A percentile compares a stretch with the other conserved stretches of the same genome.
Evolutionary conservation across 805 yeast species (phyloP).

Genomic region (Cyberlindnera xylosilytica): DNA sequence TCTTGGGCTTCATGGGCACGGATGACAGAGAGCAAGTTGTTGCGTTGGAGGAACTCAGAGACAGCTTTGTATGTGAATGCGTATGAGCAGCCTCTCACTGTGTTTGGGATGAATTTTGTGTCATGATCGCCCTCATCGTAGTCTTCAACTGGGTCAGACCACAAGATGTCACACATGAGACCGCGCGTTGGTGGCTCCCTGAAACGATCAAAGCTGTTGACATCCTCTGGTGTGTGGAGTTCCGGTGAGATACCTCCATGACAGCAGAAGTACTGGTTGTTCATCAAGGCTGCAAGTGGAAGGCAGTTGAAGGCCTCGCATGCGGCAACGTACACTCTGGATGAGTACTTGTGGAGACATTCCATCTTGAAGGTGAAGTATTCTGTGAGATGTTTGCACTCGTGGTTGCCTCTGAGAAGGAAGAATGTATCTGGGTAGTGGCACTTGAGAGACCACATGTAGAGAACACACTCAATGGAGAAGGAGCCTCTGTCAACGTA

Average conservation of each 20-base stretch:
- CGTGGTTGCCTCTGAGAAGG: conserved; percentile 92
- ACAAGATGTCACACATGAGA: conserved; percentile 86
- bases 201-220: conserved; percentile 71
- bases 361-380: conserved; percentile 92
- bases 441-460: conserved; percentile 75
- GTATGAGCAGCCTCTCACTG: conserved; percentile 88
- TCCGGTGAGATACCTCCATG: conserved; percentile 97
- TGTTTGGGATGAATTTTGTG: conserved; percentile 55
- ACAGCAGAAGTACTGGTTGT: conserved; percentile 90
- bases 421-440: conserved; percentile 71
- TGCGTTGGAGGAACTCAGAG: conserved; percentile 72
- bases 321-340: conserved; percentile 64
- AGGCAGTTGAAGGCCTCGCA: conserved; percentile 78
- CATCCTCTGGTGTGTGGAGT: conserved; percentile 63
- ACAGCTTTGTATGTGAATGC: conserved; percentile 77
- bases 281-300: conserved; percentile 92
- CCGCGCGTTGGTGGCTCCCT: conserved; percentile 93
- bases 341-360: conserved; percentile 79
- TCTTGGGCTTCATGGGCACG: conserved; percentile 98
- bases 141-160: conserved; percentile 95
- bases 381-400: conserved; percentile 87
- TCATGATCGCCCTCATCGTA: conserved; percentile 66
- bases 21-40: conserved; percentile 77
- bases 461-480: conserved; percentile 77
- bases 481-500: conserved; percentile 94